phyloP scores from a whole-genome alignment of 1,284 basidiomycete genomes.

The Athelia sp. region DNA sequence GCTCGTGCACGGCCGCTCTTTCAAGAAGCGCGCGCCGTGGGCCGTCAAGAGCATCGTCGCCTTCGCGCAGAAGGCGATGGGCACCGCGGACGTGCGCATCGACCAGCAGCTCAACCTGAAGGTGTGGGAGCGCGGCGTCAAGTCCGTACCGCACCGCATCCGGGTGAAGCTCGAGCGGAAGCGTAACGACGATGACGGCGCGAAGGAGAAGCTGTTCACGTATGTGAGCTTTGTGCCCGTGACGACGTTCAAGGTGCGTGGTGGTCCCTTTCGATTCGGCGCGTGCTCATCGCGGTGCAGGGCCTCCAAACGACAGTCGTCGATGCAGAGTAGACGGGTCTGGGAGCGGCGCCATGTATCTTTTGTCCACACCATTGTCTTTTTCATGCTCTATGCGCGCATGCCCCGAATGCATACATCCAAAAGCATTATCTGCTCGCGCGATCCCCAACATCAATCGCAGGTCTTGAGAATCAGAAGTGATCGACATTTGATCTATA shows the following conservation, averaged over 20 bases:
- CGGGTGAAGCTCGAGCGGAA: constrained; percentile 93
- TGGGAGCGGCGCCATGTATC: no score
- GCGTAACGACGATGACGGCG: constrained; percentile 93
- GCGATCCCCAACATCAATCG: no score
- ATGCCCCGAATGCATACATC: no score
- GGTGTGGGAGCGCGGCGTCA: constrained; percentile 84
- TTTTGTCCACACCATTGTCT: no score
- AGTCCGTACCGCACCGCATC: constrained; percentile 86
- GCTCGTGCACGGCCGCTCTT: constrained; percentile 82
- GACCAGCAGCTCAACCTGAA: constrained; percentile 94
- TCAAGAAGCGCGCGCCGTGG: constrained; percentile 93
- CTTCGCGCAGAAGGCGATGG: constrained; percentile 92
- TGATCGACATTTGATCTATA: no score
- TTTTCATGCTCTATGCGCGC: no score
- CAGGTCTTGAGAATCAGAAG: no score
- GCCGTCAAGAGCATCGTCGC: constrained; percentile 89
- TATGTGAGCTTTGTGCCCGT: constrained; percentile 83
- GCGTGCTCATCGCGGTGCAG: constrained; percentile 30
- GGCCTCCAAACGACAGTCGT: constrained; percentile 80
- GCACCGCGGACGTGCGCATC: constrained; percentile 86
- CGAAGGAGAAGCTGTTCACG: constrained; percentile 96
- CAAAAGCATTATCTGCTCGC: no score
- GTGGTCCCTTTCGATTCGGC: not conserved
- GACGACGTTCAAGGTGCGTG: constrained; percentile 77
- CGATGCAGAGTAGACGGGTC: constrained; percentile 59